Base-by-base conservation (phyloP, 805 yeast genomes). In the Dipodascopsis uninucleata region DNA sequence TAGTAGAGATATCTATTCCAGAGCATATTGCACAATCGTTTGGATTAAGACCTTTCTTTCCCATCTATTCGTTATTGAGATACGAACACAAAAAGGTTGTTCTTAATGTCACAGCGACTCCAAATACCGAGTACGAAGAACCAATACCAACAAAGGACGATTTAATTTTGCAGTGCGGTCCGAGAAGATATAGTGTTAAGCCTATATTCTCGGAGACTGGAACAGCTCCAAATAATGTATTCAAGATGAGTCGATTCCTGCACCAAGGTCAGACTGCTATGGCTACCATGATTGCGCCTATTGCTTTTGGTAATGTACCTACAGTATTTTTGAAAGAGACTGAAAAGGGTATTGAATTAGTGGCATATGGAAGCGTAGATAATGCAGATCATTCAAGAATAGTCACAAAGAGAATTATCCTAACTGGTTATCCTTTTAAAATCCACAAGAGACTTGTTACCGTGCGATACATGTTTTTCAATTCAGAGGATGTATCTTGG, bases 381-480 rank as follows among this genome's bases (percentile, higher is more conserved):
- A 86, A 86, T 62, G 77, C 89, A 34, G 96, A 93, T 66, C 85
- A 83, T 60, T 75, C 82, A 10, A 77, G 97, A 65, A 75, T 90
- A 21, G 62, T 89, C 43, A 95, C 94, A 25, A 88, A 90, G 74
- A 77, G 97, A 63, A 81, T 82, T 3, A 79, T 93, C 4, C 69
- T 93, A 43, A 93, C 97, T 0, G 98, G 98, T 45, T 88, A 87
- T 57, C 95, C 97, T 34, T 81, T 88, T 67, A 93, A 89, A 72
- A 89, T 93, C 58, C 97, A 94, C 72, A 90, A 86, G 70, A 78
- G 75, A 49, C 85, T 89, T 31, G 86, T 93, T 53, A 93, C 98
- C 2, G 76, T 93, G 47, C 81, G 97, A 57, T 93, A 88, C 76
- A 93, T 93, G 99, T 93, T 93, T 73, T 90, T 90, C 80, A 86